Conservation (phyloP, 2,329 filamentous ascomycete genomes). For the Samsoniella hepiali region DNA sequence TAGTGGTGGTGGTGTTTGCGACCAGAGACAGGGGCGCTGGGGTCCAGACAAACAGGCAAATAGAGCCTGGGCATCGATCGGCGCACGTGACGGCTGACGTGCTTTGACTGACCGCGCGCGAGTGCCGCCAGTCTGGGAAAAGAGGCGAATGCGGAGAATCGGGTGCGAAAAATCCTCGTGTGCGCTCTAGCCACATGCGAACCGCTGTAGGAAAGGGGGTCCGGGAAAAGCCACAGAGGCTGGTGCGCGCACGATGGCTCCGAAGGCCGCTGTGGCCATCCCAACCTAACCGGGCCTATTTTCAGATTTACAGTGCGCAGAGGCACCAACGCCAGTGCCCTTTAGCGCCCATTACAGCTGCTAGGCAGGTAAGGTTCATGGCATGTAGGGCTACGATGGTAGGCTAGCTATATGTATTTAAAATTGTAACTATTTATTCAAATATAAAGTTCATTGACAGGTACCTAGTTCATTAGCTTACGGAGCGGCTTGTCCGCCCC, state of each 20-base stretch:
- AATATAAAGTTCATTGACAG: too few species aligned
- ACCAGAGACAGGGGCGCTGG: too few species aligned
- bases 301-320: neutral
- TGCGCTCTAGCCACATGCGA: constrained; percentile 13
- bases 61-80: neutral
- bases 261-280: too few species aligned
- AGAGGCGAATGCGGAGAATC: too few species aligned
- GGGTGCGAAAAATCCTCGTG: neutral
- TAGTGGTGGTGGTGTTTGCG: neutral
- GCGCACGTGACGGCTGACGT: constrained; percentile 16
- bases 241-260: neutral
- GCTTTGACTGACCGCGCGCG: neutral
- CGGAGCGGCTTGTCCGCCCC: neutral
- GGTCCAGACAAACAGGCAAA: neutral
- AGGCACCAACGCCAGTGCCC: neutral
- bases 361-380: neutral
- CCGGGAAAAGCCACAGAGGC: constrained; percentile 2
- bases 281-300: too few species aligned
- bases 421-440: too few species aligned
- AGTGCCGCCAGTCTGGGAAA: neutral
- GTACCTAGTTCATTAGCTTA: too few species aligned
- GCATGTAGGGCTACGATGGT: too few species aligned
- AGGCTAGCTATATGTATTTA: too few species aligned
- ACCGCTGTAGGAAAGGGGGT: constrained; percentile 12
- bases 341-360: neutral